A percentile compares a stretch with the other conserved stretches of the same genome.
phyloP scores from a whole-genome alignment of 495 filamentous ascomycete genomes.

The Talaromyces wortmannii region DNA sequence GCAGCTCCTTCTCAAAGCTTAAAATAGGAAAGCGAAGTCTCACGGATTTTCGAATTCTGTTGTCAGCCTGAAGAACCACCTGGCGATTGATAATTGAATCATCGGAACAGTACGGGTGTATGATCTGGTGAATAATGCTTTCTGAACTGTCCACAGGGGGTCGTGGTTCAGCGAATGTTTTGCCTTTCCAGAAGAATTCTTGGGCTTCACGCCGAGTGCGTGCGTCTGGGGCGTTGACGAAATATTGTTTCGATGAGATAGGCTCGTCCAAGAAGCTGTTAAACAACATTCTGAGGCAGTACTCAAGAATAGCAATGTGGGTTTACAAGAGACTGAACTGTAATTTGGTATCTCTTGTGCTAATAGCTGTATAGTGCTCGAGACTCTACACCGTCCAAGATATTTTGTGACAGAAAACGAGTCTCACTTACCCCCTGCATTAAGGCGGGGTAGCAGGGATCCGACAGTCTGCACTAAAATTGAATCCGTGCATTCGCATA shows the following conservation, averaged over 20 bases:
- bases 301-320: too few species aligned
- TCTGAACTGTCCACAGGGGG: background rate
- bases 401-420: too few species aligned
- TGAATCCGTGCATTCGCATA: too few species aligned
- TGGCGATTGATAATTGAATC: background rate
- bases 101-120: background rate
- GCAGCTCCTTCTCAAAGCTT: constrained; percentile 5
- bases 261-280: background rate
- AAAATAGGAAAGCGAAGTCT: constrained; percentile 8
- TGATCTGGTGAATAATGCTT: background rate
- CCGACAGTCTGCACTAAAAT: too few species aligned
- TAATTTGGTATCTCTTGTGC: too few species aligned
- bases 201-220: background rate
- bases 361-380: too few species aligned
- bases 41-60: constrained; percentile 44
- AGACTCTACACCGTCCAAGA: too few species aligned
- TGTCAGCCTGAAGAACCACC: background rate
- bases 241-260: background rate
- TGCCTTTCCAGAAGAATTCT: background rate
- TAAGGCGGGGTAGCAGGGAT: too few species aligned
- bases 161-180: background rate
- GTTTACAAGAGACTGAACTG: too few species aligned
- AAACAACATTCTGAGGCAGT: background rate
- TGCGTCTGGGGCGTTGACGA: background rate
- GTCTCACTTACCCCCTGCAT: too few species aligned